phyloP scores from a whole-genome alignment of 2,329 filamentous ascomycete species.

The Scedosporium minutisporum region DNA sequence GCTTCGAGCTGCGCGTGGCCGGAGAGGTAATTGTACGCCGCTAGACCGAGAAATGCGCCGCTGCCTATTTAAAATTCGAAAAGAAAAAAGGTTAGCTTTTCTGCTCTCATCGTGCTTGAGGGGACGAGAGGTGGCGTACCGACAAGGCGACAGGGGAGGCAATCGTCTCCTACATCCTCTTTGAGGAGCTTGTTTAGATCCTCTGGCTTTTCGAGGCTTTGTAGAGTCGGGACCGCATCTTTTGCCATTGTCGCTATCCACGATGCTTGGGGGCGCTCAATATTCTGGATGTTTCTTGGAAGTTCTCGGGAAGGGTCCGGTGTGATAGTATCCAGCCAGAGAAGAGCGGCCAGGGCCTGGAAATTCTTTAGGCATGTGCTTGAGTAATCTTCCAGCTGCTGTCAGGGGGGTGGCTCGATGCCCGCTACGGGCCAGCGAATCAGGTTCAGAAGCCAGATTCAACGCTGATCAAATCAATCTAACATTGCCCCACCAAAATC shows the following conservation, averaged over 20 bases:
- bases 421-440: background rate
- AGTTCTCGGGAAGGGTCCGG: background rate
- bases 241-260: background rate
- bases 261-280: background rate
- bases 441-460: background rate
- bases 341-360: too few relatives aligned
- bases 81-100: too few relatives aligned
- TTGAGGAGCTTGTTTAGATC: conserved; percentile 49
- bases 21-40: conserved; percentile 67
- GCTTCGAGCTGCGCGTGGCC: conserved; percentile 62
- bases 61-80: conserved; percentile 42
- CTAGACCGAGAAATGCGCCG: conserved; percentile 65
- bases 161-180: conserved; percentile 53
- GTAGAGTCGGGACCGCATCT: conserved; percentile 32
- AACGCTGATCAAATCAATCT: background rate
- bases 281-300: background rate
- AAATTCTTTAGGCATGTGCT: too few relatives aligned
- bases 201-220: conserved; percentile 50
- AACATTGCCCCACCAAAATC: conserved; percentile 1
- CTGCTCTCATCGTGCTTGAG: background rate
- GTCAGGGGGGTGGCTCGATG: background rate
- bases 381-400: background rate
- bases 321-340: background rate
- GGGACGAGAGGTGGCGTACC: conserved; percentile 38
- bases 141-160: conserved; percentile 59